Conservation (phyloP, 2,329 filamentous ascomycete species). For the Coniochaeta pulveracea region DNA sequence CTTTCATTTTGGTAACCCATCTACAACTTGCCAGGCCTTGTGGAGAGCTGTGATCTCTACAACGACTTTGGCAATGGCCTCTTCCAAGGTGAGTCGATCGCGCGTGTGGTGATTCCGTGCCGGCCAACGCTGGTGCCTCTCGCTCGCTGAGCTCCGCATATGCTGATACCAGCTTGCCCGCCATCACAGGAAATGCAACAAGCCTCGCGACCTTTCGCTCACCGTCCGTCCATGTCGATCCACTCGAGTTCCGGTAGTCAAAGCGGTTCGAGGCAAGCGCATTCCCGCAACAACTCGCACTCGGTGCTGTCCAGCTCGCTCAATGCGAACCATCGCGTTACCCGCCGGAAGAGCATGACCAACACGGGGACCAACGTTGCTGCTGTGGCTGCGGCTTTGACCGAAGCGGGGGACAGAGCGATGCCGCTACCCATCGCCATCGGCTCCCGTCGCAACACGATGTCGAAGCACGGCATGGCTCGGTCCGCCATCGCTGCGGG, state of each 20-base stretch:
- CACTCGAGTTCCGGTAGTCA: slow-evolving; percentile 47
- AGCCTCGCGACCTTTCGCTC: slow-evolving; percentile 55
- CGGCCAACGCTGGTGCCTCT: slow-evolving; percentile 12
- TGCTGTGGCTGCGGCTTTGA: slow-evolving; percentile 62
- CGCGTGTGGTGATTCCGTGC: slow-evolving; percentile 10
- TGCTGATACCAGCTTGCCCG: slow-evolving; percentile 23
- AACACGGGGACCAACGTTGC: slow-evolving; percentile 62
- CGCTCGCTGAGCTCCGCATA: slow-evolving; percentile 15
- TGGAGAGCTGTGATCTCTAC: slow-evolving; percentile 8
- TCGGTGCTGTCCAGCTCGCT: slow-evolving; percentile 67
- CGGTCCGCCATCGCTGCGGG: slow-evolving; percentile 41
- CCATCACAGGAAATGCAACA: slow-evolving; percentile 48
- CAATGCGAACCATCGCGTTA: slow-evolving; percentile 75
- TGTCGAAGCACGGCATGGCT: slow-evolving; percentile 51
- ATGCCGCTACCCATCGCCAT: slow-evolving; percentile 46
- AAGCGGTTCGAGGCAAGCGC: slow-evolving; percentile 43
- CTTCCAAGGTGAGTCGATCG: slow-evolving; percentile 16
- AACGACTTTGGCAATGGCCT: slow-evolving; percentile 18
- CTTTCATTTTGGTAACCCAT: slow-evolving; percentile 4
- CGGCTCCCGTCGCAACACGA: slow-evolving; percentile 51
- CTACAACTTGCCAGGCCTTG: slow-evolving; percentile 7
- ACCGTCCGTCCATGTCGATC: slow-evolving; percentile 48
- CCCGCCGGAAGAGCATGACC: slow-evolving; percentile 88
- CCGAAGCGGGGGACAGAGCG: slow-evolving; percentile 50
- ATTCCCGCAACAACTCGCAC: slow-evolving; percentile 70